These are phyloP conservation scores for Phyllosticta ampelicida DNA, from an alignment of 2,329 filamentous ascomycete species.

Conservation along the genomic window DNA sequence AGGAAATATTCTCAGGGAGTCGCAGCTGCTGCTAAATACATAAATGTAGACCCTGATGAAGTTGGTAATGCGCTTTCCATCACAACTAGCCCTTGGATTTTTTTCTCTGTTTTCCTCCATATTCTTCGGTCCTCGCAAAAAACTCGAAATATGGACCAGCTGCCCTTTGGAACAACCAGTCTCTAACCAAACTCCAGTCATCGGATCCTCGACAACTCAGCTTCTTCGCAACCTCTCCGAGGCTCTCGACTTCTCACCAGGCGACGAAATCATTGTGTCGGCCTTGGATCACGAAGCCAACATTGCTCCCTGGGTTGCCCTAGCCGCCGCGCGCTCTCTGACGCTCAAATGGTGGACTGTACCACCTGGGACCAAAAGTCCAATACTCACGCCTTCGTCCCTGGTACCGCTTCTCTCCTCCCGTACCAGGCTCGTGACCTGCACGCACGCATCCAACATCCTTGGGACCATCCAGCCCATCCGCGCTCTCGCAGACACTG, in stretches of 20 bases:
- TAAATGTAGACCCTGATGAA: slow-evolving; percentile 56
- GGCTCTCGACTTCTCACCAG: slow-evolving; percentile 23
- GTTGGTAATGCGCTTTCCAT: slow-evolving; percentile 39
- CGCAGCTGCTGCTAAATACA: slow-evolving; percentile 55
- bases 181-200: slow-evolving; percentile 35
- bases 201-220: slow-evolving; percentile 66
- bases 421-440: slow-evolving; percentile 59
- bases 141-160: neutral
- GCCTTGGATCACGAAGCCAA: slow-evolving; percentile 70
- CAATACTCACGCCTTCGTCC: slow-evolving; percentile 47
- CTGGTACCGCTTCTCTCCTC: slow-evolving; percentile 49
- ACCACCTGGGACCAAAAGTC: slow-evolving; percentile 33
- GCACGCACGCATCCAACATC: slow-evolving; percentile 65
- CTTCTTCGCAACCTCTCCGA: slow-evolving; percentile 56
- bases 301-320: slow-evolving; percentile 59
- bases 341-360: slow-evolving; percentile 58
- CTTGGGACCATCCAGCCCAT: slow-evolving; percentile 61
- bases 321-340: slow-evolving; percentile 51
- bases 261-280: slow-evolving; percentile 60
- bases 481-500: slow-evolving; percentile 42
- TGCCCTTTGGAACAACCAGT: neutral
- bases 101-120: neutral
- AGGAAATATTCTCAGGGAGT: slow-evolving; percentile 49
- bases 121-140: neutral
- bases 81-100: slow-evolving; percentile 1